Base-by-base conservation (phyloP, 1,284 basidiomycete species). In the Sanguinoderma infundibulare region DNA sequence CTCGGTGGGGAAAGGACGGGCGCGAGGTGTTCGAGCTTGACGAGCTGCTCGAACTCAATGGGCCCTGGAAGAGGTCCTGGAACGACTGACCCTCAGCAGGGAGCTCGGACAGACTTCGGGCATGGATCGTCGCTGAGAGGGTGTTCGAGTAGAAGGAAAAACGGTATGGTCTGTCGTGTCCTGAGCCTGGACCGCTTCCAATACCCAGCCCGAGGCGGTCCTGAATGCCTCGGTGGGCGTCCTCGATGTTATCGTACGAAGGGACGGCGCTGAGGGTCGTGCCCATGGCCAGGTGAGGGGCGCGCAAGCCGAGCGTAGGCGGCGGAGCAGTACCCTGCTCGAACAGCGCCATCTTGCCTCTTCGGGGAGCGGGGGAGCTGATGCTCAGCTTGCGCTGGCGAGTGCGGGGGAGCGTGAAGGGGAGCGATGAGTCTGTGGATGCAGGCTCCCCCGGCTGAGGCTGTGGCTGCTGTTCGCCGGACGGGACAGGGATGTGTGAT, bases 81-180 rank as follows among this genome's bases (percentile, higher is more conserved):
- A 98, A 99, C 0, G 88, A 86, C 76, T 99, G 97, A 0, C 94
- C 94, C 30, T 97, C 95, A 0, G 93, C 94, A 0, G 98, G 97
- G 3, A 99, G 84, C 75, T 99, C 98, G 59, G 92, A 91, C 14
- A 99, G 79, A 64, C 91, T 96, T 10, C 96, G 85, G 0, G 98
- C 94, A 76, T 99, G 98, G 53, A 99, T 98, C 1, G 97, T 98
- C 0, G 94, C 91, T 2, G 92, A 89, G 51, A 98, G 81, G 1
- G 92, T 85, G 72, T 98, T 99, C 17, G 95, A 98, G 78, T 99
- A 99, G 79, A 99, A 99, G 0, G 97, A 98, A 79, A 99, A 99
- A 35, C 98, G 87, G 73, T 98, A 99, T 7, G 96, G 97, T 72
- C 94, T 82, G 70, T 96, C 94, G 72, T 96, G 90, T 0, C 91